Conservation (phyloP, 306 rosid species). For the Macrotyloma uniflorum region DNA sequence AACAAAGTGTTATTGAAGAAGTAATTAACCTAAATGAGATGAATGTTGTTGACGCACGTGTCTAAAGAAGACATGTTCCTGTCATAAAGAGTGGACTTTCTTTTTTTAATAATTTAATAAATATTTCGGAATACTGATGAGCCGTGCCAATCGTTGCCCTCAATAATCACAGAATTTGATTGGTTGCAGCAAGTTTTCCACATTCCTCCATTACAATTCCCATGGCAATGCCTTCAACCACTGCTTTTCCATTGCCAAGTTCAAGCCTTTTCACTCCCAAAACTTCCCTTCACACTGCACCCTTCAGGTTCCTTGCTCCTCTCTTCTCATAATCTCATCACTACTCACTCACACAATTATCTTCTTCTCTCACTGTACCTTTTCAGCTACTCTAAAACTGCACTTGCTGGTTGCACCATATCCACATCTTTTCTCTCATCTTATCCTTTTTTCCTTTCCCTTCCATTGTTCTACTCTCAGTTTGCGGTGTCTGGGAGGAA, state of each 20-base stretch:
- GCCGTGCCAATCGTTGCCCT: too few relatives aligned
- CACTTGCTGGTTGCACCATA: not conserved
- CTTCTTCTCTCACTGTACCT: too few relatives aligned
- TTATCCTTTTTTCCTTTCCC: not conserved
- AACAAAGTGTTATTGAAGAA: not conserved
- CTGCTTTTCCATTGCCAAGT: not conserved
- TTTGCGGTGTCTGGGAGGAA: not conserved
- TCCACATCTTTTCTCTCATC: not conserved
- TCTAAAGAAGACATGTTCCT: too few relatives aligned
- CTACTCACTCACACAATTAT: not conserved
- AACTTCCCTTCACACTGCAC: not conserved
- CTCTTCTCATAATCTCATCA: too few relatives aligned
- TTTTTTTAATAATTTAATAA: too few relatives aligned
- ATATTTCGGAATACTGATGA: too few relatives aligned
- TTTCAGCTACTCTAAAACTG: not conserved
- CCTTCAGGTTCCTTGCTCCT: constrained; percentile 2
- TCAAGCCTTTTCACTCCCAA: not conserved
- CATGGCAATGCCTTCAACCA: not conserved
- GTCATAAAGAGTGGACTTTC: too few relatives aligned
- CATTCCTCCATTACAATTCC: not conserved
- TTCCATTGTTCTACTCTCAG: constrained; percentile 2
- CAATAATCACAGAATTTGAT: too few relatives aligned
- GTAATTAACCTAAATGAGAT: not conserved
- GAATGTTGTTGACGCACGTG: too few relatives aligned
- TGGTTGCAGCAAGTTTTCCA: not conserved